These are phyloP conservation scores for Cercis canadensis DNA, from an alignment of 306 rosid genomes.

Conservation along the genomic window DNA sequence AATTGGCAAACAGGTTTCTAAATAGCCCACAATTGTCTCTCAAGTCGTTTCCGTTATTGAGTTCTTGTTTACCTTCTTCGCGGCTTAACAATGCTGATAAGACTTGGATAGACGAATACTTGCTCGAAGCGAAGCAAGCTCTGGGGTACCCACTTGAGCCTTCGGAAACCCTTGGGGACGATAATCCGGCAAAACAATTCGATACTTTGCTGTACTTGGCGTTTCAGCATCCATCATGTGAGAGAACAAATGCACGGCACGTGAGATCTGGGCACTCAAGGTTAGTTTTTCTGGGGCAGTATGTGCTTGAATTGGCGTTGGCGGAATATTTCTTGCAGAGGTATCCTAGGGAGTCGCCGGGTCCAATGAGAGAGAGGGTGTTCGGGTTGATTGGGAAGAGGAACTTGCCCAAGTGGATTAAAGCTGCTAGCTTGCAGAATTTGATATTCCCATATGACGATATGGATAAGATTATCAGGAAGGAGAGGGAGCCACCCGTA, in stretches of 20 bases:
- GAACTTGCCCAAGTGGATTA: constrained; percentile 78
- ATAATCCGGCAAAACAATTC: constrained; percentile 88
- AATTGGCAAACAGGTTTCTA: constrained; percentile 78
- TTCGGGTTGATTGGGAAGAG: constrained; percentile 84
- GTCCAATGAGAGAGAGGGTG: constrained; percentile 98
- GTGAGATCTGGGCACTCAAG: constrained; percentile 87
- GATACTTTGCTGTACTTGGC: constrained; percentile 87
- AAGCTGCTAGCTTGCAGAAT: constrained; percentile 95
- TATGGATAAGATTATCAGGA: constrained; percentile 76
- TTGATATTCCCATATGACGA: constrained; percentile 84
- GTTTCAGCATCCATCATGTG: constrained; percentile 93
- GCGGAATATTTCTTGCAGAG: constrained; percentile 88
- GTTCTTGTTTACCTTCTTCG: constrained; percentile 87
- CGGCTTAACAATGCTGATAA: constrained; percentile 83
- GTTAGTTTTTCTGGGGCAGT: constrained; percentile 83
- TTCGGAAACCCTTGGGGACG: constrained; percentile 69
- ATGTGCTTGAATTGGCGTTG: constrained; percentile 77
- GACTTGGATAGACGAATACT: constrained; percentile 88
- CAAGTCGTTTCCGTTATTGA: constrained; percentile 80
- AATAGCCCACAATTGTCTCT: constrained; percentile 87
- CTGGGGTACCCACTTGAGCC: constrained; percentile 91
- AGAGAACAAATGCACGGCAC: constrained; percentile 76
- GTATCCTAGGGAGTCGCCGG: constrained; percentile 96
- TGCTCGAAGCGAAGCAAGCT: constrained; percentile 94
- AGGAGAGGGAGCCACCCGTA: constrained; percentile 84